A percentile compares a stretch with the other conserved stretches of the same genome.
phyloP scores from a whole-genome alignment of 345 rosid species.

The Pistacia integerrima region DNA sequence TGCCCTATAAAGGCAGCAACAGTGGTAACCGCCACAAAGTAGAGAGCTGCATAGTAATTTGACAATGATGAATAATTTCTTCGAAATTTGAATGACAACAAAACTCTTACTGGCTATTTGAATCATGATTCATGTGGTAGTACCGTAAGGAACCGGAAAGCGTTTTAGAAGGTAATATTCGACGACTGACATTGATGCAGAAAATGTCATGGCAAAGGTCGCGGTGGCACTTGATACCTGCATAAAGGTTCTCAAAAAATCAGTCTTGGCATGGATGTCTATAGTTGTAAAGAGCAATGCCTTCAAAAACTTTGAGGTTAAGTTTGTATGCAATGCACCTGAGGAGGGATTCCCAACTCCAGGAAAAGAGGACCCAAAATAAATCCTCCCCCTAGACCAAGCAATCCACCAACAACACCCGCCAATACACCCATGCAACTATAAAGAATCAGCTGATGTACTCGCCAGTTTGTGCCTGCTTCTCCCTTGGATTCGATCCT shows the following conservation, averaged over 20 bases:
- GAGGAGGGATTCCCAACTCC: slow-evolving; percentile 55
- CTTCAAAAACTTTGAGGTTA: not conserved
- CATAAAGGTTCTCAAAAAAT: not conserved
- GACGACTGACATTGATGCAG: slow-evolving; percentile 51
- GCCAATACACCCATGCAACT: slow-evolving; percentile 41
- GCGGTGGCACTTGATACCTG: slow-evolving; percentile 57
- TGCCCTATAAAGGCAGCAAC: slow-evolving; percentile 42
- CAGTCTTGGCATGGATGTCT: not conserved
- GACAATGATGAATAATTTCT: not conserved
- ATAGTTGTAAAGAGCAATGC: not conserved
- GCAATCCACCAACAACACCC: slow-evolving; percentile 49
- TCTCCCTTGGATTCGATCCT: slow-evolving; percentile 49
- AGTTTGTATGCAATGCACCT: slow-evolving; percentile 36
- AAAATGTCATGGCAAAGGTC: slow-evolving; percentile 52
- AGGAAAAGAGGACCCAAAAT: slow-evolving; percentile 51
- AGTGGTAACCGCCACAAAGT: slow-evolving; percentile 32
- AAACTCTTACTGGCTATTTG: not conserved
- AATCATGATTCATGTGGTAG: not conserved
- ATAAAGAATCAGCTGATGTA: slow-evolving; percentile 37
- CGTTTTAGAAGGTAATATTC: slow-evolving; percentile 50
- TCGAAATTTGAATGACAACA: not conserved
- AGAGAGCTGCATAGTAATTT: slow-evolving; percentile 29
- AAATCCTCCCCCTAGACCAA: slow-evolving; percentile 56
- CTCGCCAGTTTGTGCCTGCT: slow-evolving; percentile 25
- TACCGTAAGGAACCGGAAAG: slow-evolving; percentile 57